Evolutionary conservation across 2,329 filamentous ascomycete genomes (phyloP).

Genomic region (Penicillium paneum): DNA sequence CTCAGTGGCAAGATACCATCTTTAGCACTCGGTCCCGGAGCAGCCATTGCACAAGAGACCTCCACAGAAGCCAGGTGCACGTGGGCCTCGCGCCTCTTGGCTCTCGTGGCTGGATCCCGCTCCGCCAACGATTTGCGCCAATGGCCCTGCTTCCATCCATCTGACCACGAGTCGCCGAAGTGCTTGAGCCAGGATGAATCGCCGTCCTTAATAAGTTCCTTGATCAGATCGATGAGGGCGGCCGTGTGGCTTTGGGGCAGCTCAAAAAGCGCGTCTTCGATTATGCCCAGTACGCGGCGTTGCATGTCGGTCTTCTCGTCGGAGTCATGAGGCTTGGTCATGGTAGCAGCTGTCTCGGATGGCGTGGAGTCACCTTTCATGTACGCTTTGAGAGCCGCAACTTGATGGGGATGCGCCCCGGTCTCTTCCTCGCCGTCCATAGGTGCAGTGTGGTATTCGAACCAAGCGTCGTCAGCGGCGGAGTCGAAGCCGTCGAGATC

Average conservation of each 20-base stretch:
- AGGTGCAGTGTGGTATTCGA: conserved; percentile 2
- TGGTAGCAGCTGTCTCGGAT: background rate
- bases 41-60: conserved; percentile 2
- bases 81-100: background rate
- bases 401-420: background rate
- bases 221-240: background rate
- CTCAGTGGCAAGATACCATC: conserved; percentile 2
- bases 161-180: background rate
- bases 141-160: conserved; percentile 1
- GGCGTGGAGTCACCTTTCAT: background rate
- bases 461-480: background rate
- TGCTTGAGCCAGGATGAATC: background rate
- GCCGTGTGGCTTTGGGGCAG: background rate
- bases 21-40: background rate
- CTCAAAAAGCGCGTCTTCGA: conserved; percentile 1
- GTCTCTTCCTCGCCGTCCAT: conserved; percentile 5
- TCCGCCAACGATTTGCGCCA: background rate
- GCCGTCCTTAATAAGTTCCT: background rate
- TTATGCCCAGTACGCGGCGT: background rate
- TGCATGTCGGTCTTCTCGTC: background rate
- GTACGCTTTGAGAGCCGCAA: conserved; percentile 1
- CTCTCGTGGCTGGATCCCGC: background rate
- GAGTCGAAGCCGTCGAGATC: background rate
- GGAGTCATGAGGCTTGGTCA: background rate
- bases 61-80: conserved; percentile 1